Evolutionary conservation across 2,329 filamentous ascomycete species (phyloP).

Genomic region (Paecilomyces sp.): DNA sequence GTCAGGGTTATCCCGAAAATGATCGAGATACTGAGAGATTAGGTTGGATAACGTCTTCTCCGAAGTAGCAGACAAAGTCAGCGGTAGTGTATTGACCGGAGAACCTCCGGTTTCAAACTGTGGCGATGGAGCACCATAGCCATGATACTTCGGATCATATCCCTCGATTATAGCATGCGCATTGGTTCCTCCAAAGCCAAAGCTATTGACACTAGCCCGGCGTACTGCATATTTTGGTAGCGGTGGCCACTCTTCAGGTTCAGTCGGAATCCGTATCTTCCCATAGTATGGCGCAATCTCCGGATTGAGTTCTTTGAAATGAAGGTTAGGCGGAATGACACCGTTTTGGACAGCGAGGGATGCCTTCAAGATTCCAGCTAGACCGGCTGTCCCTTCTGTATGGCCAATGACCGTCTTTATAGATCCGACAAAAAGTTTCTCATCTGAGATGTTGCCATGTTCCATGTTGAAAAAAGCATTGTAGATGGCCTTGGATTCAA

Average conservation of each 20-base stretch:
- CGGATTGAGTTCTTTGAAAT: slow-evolving; percentile 5
- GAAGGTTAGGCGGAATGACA: background rate
- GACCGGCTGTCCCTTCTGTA: slow-evolving; percentile 14
- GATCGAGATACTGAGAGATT: too few relatives aligned
- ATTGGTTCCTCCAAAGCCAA: slow-evolving; percentile 39
- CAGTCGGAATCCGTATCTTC: slow-evolving; percentile 8
- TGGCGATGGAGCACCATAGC: too few relatives aligned
- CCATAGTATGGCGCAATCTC: slow-evolving; percentile 5
- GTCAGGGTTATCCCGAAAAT: background rate
- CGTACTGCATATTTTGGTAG: slow-evolving; percentile 12
- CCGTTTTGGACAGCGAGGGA: background rate
- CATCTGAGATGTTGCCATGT: background rate
- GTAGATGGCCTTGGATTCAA: slow-evolving; percentile 19
- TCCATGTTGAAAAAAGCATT: slow-evolving; percentile 12
- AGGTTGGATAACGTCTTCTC: background rate
- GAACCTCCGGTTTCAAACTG: too few relatives aligned
- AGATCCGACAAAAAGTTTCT: slow-evolving; percentile 19
- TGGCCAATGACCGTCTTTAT: slow-evolving; percentile 36
- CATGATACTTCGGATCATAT: slow-evolving; percentile 1
- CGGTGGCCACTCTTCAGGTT: slow-evolving; percentile 14
- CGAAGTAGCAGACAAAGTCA: slow-evolving; percentile 1
- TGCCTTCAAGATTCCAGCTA: background rate
- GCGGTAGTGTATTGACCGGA: background rate
- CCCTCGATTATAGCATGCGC: slow-evolving; percentile 37
- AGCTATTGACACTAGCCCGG: slow-evolving; percentile 40